These are phyloP conservation scores for Claviceps monticola DNA, from an alignment of 2,329 filamentous ascomycete species.

Conservation along the genomic window DNA sequence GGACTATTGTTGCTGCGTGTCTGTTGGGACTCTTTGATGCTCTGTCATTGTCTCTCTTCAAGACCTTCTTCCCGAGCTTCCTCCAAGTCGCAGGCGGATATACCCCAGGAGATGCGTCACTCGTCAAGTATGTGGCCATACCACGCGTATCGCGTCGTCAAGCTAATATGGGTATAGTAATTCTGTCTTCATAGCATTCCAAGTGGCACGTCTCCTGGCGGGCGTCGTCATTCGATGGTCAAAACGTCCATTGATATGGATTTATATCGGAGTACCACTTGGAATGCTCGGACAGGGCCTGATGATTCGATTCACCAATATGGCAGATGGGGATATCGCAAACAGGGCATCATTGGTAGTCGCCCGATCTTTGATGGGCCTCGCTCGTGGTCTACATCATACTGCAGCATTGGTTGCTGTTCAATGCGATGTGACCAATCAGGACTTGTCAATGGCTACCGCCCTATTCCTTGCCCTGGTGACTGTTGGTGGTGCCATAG, in stretches of 20 bases:
- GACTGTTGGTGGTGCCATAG: constrained; percentile 15
- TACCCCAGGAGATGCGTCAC: constrained; percentile 20
- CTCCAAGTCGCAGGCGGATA: constrained; percentile 24
- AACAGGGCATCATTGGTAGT: constrained; percentile 17
- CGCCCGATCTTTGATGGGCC: constrained; percentile 14
- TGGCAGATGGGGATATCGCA: constrained; percentile 5
- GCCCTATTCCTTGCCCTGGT: constrained; percentile 19
- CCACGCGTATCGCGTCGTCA: background rate
- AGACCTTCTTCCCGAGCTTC: constrained; percentile 26
- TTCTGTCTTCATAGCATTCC: constrained; percentile 20
- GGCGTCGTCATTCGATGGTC: constrained; percentile 23
- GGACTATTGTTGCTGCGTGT: constrained; percentile 24
- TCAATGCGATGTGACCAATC: constrained; percentile 16
- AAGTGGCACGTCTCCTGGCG: constrained; percentile 21
- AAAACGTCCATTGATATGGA: constrained; percentile 16
- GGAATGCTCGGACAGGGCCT: constrained; percentile 18
- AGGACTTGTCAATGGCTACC: constrained; percentile 21
- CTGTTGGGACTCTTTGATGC: constrained; percentile 22
- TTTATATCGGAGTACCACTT: constrained; percentile 10
- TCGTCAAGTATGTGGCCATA: constrained; percentile 18
- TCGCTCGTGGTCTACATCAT: constrained; percentile 16
- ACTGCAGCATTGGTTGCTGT: constrained; percentile 7
- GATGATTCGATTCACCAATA: constrained; percentile 11
- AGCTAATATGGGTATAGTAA: constrained; percentile 11
- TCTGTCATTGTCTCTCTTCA: constrained; percentile 23